Conservation (phyloP, 352 stramenopile species). For the Phytophthora niederhauseri region DNA sequence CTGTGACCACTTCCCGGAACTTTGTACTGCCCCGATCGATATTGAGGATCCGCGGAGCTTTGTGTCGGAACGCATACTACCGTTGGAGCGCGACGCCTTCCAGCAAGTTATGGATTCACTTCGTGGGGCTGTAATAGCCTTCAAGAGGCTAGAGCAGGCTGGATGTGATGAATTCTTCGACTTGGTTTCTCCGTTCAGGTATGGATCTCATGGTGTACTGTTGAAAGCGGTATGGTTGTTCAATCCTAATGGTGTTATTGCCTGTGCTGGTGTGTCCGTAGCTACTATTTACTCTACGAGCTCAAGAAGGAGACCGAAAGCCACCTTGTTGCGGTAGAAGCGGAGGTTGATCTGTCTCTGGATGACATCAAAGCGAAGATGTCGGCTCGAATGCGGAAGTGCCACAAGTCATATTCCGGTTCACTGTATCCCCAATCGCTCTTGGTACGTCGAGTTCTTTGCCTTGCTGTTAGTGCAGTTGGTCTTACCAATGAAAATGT, state of each 20-base stretch:
- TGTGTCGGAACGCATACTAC: constrained; percentile 37
- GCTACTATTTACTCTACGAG: constrained; percentile 41
- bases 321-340: constrained; percentile 25
- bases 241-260: neutral
- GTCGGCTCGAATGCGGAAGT: constrained; percentile 44
- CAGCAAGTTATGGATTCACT: constrained; percentile 60
- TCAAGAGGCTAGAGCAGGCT: constrained; percentile 35
- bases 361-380: constrained; percentile 53
- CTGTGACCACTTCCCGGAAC: constrained; percentile 48
- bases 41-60: constrained; percentile 32
- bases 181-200: constrained; percentile 45
- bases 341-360: constrained; percentile 29
- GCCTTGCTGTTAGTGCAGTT: neutral
- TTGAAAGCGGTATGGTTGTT: neutral
- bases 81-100: constrained; percentile 59
- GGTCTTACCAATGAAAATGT: neutral
- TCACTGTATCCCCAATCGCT: constrained; percentile 45
- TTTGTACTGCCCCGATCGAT: constrained; percentile 26
- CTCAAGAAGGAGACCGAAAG: constrained; percentile 57
- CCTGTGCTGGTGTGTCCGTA: constrained; percentile 4
- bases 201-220: constrained; percentile 1
- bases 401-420: constrained; percentile 45
- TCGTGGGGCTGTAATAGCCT: constrained; percentile 30
- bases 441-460: constrained; percentile 30
- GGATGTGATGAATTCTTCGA: constrained; percentile 23